Evolutionary conservation across 768 basidiomycete species (phyloP).

Genomic region (Favolaschia claudopus): DNA sequence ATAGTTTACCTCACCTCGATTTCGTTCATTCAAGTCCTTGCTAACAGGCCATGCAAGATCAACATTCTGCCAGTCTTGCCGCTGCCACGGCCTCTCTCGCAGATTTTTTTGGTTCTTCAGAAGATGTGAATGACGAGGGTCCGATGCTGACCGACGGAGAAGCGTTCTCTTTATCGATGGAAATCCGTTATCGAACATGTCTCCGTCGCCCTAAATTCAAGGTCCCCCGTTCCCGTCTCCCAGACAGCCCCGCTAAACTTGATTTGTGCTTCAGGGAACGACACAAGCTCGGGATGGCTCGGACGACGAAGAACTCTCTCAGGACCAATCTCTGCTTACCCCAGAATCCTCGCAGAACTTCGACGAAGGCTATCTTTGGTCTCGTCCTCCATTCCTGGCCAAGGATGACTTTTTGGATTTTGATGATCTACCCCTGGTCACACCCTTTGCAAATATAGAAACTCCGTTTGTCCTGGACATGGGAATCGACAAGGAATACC

Average conservation of each 20-base stretch:
- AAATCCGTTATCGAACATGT: slow-evolving; percentile 50
- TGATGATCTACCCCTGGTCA: slow-evolving; percentile 8
- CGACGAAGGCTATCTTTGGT: slow-evolving; percentile 26
- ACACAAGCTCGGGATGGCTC: background rate
- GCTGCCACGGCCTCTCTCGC: slow-evolving; percentile 38
- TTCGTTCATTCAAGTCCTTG: background rate
- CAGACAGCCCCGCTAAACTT: slow-evolving; percentile 15
- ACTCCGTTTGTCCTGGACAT: background rate
- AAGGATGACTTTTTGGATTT: background rate
- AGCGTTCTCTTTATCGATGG: slow-evolving; percentile 50
- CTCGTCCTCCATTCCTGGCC: background rate
- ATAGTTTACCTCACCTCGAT: slow-evolving; percentile 40
- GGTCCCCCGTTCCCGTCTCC: slow-evolving; percentile 40
- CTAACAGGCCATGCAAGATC: slow-evolving; percentile 37
- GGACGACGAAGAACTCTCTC: slow-evolving; percentile 33
- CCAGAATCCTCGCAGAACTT: slow-evolving; percentile 24
- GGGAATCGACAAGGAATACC: slow-evolving; percentile 18
- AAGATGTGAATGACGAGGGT: slow-evolving; percentile 11
- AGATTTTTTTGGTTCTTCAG: slow-evolving; percentile 31
- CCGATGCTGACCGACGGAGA: slow-evolving; percentile 41
- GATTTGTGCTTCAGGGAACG: slow-evolving; percentile 23
- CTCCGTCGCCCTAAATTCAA: slow-evolving; percentile 54
- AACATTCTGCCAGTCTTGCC: slow-evolving; percentile 33
- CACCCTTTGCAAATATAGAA: slow-evolving; percentile 16
- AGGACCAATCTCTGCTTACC: slow-evolving; percentile 23